Percentiles rank a stretch among this genome's conserved stretches.
These are phyloP conservation scores for Notholithocarpus densiflorus DNA, from an alignment of 306 rosid genomes.

Conservation along the genomic window DNA sequence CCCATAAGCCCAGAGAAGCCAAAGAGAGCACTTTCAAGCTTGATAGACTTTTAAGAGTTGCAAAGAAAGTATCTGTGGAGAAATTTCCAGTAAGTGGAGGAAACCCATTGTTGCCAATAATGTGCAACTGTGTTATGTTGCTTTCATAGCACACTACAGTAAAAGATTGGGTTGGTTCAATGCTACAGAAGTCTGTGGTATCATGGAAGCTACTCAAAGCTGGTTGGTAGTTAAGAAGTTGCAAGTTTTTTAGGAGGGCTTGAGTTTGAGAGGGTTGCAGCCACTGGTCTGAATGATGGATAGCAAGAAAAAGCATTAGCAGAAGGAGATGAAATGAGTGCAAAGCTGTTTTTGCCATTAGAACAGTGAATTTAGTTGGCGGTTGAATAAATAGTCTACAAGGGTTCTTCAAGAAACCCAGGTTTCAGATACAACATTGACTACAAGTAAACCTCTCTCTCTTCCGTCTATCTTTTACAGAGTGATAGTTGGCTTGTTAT, in stretches of 20 bases:
- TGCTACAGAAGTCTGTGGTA: constrained; percentile 51
- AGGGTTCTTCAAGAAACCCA: constrained; percentile 1
- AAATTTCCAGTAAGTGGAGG: constrained; percentile 39
- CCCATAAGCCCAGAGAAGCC: constrained; percentile 73
- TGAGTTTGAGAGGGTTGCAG: constrained; percentile 45
- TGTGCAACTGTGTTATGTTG: constrained; percentile 72
- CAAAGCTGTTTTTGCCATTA: constrained; percentile 39
- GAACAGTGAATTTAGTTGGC: neutral
- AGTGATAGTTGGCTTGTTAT: neutral
- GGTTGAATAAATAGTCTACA: neutral
- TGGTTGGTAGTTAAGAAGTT: constrained; percentile 65
- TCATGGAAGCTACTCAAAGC: constrained; percentile 35
- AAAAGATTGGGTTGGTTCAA: constrained; percentile 61
- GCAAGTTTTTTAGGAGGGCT: constrained; percentile 51
- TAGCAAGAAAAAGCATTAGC: constrained; percentile 37
- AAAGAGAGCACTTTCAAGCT: constrained; percentile 73
- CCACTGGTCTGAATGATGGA: constrained; percentile 43
- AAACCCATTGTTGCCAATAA: constrained; percentile 44
- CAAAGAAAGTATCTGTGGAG: constrained; percentile 50
- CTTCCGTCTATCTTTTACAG: neutral
- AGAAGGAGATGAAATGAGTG: constrained; percentile 35
- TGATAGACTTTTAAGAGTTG: constrained; percentile 43
- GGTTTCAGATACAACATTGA: constrained; percentile 22
- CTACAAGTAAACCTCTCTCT: constrained; percentile 8
- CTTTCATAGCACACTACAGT: constrained; percentile 72